phyloP scores from a whole-genome alignment of 2,329 filamentous ascomycete species.

The Rhynchosporium agropyri region DNA sequence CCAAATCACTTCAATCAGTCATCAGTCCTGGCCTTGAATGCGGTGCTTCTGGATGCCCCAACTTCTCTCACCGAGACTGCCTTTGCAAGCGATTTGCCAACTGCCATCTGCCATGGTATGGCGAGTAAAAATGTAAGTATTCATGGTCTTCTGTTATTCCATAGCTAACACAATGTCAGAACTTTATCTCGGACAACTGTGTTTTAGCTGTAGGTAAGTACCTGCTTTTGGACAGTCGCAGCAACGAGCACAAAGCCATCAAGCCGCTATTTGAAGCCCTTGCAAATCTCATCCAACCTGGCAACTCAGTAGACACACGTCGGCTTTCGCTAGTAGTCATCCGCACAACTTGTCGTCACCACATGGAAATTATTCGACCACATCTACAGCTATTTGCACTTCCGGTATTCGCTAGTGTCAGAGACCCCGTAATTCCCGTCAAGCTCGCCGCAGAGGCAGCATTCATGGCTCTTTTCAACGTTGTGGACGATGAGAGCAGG shows the following conservation, averaged over 20 bases:
- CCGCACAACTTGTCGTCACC: constrained; percentile 78
- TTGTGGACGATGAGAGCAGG: constrained; percentile 81
- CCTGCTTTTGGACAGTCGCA: constrained; percentile 67
- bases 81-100: constrained; percentile 73
- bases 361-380: constrained; percentile 79
- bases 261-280: constrained; percentile 82
- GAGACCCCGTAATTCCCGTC: constrained; percentile 90
- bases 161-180: constrained; percentile 49
- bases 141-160: not conserved
- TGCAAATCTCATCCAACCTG: constrained; percentile 73
- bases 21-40: constrained; percentile 85
- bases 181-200: constrained; percentile 85
- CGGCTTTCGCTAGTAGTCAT: constrained; percentile 85
- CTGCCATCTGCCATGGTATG: constrained; percentile 81
- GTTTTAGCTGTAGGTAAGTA: constrained; percentile 92
- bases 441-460: constrained; percentile 94
- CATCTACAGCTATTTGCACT: constrained; percentile 80
- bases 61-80: constrained; percentile 65
- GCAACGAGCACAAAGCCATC: constrained; percentile 72
- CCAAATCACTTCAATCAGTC: constrained; percentile 74
- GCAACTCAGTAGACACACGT: constrained; percentile 78
- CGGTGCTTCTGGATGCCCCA: constrained; percentile 81
- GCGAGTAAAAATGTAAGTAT: constrained; percentile 70
- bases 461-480: constrained; percentile 87
- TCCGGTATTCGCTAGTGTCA: constrained; percentile 84